Evolutionary conservation across 1,284 basidiomycete species (phyloP), one percentile per base, ranked within the genome.

Genomic region (Stygiomarasmius scandens): DNA sequence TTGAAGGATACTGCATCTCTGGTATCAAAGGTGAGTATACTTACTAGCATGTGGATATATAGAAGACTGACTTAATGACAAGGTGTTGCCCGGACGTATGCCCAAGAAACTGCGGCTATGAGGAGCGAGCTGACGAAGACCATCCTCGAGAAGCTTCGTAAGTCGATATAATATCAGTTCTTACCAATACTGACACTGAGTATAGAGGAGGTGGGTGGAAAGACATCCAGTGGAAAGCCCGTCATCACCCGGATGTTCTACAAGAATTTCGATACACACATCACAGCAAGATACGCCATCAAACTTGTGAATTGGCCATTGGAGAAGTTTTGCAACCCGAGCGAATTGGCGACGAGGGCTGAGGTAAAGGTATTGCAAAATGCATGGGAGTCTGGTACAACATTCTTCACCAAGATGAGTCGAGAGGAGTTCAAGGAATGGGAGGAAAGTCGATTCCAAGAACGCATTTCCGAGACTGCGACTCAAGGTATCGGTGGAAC

Each of bases 1-100:
- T 61, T 20, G 60, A 61, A 22, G 53, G 46, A 22, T 61, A 48
- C 34, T 45, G 48, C 20, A 23, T 61, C 10, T 56, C 58, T 5
- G 60, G 60, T 20, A 27, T 61, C 3, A 51, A 56, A 22, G 45
- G n/a, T n/a, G n/a, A n/a, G n/a, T n/a, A n/a, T n/a, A n/a, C n/a
- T n/a, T n/a, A n/a, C n/a, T n/a, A n/a, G n/a, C n/a, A n/a, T n/a
- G n/a, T n/a, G n/a, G n/a, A n/a, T n/a, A n/a, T n/a, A n/a, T n/a
- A n/a, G n/a, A n/a, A n/a, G n/a, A n/a, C n/a, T n/a, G n/a, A n/a
- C n/a, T n/a, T n/a, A n/a, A n/a, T n/a, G n/a, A n/a, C n/a, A n/a
- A n/a, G n/a, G 45, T 23, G 45, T 47, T 5, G 20, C 20, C 2
- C 45, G 25, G 5, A 47, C n/a, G 14, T 25, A 47, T 23, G 11